Base-by-base conservation (phyloP, 2,329 filamentous ascomycete species). In the Neoscytalidium dimidiatum region DNA sequence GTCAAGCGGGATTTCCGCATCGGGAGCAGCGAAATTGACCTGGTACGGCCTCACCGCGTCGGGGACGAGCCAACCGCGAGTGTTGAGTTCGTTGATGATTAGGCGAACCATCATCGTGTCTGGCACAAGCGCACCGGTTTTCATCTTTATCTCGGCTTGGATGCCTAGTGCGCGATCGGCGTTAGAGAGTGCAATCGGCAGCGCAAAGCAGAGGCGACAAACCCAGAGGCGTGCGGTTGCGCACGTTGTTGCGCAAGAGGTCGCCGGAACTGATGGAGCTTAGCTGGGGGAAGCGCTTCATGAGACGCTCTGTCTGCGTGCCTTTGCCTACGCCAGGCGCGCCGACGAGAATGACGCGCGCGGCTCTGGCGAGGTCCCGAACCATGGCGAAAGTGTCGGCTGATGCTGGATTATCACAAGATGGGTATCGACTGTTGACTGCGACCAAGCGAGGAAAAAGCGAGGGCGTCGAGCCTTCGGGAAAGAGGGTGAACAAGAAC, bases 281-380 rank as follows among this genome's bases (percentile, higher is more conserved):
- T 52, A 99, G 84, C 74, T 97, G 91, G 3, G 94, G 92, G 75
- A 95, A 99, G 70, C 91, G 88, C 71, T 89, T 83, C 70, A 98
- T 88, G 68, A 99, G 84, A 67, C 95, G 88, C 78, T 96, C 92
- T 60, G 92, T 92, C 82, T 99, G 95, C 3, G 95, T 99, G 68
- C 94, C 95, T 79, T 99, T 99, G 68, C 95, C 95, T 65, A 97
- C 95, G 66, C 94, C 94, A n/a, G 95, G 95, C 61, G 94, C 94
- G 71, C 95, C 95, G 72, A 99, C 88, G 70, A 99, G 88, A 75
- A 99, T 98, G 68, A 98, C 90, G 68, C 95, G 91, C 63, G 95
- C 95, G 65, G 95, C 94, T 80, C 85, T 89, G 46, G 74, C 68
- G 17, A 78, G 70, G 31, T 49, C 48, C 29, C 72, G 64, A 73